Conservation (phyloP, 2,329 filamentous ascomycete species). For the Colletotrichum godetiae region DNA sequence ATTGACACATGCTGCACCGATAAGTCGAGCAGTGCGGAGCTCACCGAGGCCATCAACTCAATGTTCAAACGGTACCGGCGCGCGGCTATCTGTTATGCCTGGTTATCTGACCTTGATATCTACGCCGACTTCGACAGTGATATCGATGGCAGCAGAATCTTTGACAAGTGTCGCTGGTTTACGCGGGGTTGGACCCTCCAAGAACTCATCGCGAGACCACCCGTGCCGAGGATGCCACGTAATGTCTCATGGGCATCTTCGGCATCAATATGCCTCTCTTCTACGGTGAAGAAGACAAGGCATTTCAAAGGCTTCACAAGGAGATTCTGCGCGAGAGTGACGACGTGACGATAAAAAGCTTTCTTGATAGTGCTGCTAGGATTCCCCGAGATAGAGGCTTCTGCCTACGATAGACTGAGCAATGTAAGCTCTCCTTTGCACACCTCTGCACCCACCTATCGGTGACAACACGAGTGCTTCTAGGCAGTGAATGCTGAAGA, state of each 20-base stretch:
- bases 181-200: constrained; percentile 7
- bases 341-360: background rate
- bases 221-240: constrained; percentile 39
- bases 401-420: no score
- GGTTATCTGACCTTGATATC: constrained; percentile 10
- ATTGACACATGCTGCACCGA: constrained; percentile 42
- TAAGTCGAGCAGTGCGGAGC: constrained; percentile 39
- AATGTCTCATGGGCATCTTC: constrained; percentile 43
- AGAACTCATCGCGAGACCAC: constrained; percentile 32
- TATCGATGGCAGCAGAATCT: background rate
- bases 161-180: background rate
- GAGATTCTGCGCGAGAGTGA: background rate
- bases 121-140: background rate
- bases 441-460: no score
- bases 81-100: constrained; percentile 36
- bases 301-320: constrained; percentile 37
- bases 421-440: no score
- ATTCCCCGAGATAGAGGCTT: no score
- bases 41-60: constrained; percentile 38
- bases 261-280: constrained; percentile 41
- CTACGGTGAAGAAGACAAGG: constrained; percentile 41
- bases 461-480: no score
- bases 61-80: constrained; percentile 38
- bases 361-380: no score
- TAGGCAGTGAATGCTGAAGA: no score